Evolutionary conservation across 208 protist genomes (phyloP).

Genomic region (Acanthamoeba healyi): DNA sequence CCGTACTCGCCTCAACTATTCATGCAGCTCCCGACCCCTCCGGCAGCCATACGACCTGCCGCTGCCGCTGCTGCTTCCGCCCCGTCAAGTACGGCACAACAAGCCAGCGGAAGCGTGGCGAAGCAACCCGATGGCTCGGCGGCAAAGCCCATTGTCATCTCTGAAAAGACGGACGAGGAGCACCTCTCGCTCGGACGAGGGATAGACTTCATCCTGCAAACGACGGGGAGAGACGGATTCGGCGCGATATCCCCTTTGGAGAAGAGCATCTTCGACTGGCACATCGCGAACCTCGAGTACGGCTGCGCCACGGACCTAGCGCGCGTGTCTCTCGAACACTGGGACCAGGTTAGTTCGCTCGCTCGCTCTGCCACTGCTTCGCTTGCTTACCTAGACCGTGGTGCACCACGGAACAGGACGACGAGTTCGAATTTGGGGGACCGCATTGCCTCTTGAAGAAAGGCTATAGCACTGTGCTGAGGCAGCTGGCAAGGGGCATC

Average conservation of each 20-base stretch:
- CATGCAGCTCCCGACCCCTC: background rate
- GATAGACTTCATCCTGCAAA: slow-evolving; percentile 23
- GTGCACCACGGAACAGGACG: slow-evolving; percentile 45
- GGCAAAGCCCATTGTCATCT: background rate
- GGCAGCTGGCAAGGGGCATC: slow-evolving; percentile 18
- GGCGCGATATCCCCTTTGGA: slow-evolving; percentile 51
- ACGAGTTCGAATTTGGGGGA: slow-evolving; percentile 72
- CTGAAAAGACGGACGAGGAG: too few relatives aligned
- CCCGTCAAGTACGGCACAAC: background rate
- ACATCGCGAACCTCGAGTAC: slow-evolving; percentile 78
- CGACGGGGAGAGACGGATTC: slow-evolving; percentile 14
- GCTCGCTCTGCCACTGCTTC: background rate
- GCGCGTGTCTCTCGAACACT: slow-evolving; percentile 62
- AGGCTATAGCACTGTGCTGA: slow-evolving; percentile 44
- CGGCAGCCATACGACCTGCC: background rate
- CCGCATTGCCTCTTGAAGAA: slow-evolving; percentile 46
- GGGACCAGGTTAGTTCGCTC: slow-evolving; percentile 53
- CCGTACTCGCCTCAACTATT: background rate
- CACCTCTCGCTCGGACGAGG: slow-evolving; percentile 7
- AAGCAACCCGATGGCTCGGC: background rate
- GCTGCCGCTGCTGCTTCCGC: too few relatives aligned
- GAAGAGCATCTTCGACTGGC: slow-evolving; percentile 75
- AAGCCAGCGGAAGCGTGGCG: background rate
- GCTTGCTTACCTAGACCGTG: background rate
- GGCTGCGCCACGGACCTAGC: slow-evolving; percentile 74